Conservation (phyloP, 768 basidiomycete species). For the Collybiopsis confluens region DNA sequence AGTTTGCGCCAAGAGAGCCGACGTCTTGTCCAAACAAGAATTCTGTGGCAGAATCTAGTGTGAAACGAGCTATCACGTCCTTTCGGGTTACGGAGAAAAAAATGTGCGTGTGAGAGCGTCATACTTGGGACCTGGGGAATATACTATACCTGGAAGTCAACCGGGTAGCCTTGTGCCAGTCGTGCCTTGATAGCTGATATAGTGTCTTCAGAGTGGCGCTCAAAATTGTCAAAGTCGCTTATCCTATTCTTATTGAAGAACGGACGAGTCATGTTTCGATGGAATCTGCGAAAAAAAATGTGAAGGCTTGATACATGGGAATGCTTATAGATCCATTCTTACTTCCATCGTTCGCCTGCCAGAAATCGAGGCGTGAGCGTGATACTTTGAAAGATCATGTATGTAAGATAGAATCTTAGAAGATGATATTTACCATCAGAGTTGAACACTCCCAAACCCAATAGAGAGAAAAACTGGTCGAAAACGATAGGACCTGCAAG, state of each 20-base stretch:
- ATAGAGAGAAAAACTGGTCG: constrained; percentile 22
- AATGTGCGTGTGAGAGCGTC: neutral
- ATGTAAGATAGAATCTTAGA: neutral
- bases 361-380: neutral
- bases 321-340: constrained; percentile 5
- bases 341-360: constrained; percentile 58
- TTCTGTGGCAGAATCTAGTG: constrained; percentile 54
- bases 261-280: constrained; percentile 55
- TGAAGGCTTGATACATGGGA: neutral
- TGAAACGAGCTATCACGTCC: constrained; percentile 53
- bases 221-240: constrained; percentile 52
- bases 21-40: constrained; percentile 53
- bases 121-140: too few species aligned
- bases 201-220: constrained; percentile 43
- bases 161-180: constrained; percentile 39
- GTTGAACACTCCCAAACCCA: constrained; percentile 60
- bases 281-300: constrained; percentile 41
- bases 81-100: constrained; percentile 13
- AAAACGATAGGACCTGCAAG: constrained; percentile 14
- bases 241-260: constrained; percentile 56
- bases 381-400: neutral
- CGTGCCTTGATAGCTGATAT: constrained; percentile 39
- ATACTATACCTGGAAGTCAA: constrained; percentile 58
- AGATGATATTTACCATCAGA: constrained; percentile 37
- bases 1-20: constrained; percentile 38